Base-by-base conservation (phyloP, 2,329 filamentous ascomycete species). In the Alternaria arborescens region DNA sequence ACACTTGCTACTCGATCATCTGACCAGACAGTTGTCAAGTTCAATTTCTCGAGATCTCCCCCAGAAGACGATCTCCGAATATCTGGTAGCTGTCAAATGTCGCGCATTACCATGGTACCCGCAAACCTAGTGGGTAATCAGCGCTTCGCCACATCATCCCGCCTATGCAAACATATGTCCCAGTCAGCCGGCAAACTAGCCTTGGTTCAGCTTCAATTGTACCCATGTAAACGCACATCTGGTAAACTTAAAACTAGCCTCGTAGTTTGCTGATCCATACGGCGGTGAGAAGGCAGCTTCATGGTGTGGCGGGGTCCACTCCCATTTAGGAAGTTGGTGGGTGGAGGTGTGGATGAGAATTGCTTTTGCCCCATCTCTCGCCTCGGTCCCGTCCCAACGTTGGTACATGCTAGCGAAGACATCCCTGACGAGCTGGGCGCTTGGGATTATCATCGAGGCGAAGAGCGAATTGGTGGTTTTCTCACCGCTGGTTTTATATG, bases 361-460 rank as follows among this genome's bases (percentile, higher is more conserved):
- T 50, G 32, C 46, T 50, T 50, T 50, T 50, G 30, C 20, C n/a
- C 20, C 32, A 24, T 36, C 18, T 38, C 46, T 50, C 46, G 46
- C 46, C 46, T 50, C 46, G 46, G 46, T 50, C 46, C 46, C 46
- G 46, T 50, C 46, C 32, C 46, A 50, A 50, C 46, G 46, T 50
- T 38, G 46, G 46, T 50, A 50, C 46, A 50, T 50, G 14, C 22
- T 50, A 50, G 46, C 46, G 46, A 50, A 18, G 46, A 11, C 46
- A 50, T 50, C 30, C 46, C 24, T 34, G 46, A 22, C n/a, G n/a
- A 38, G 46, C 32, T n/a, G 20, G 32, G 20, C 32, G 20, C 5
- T 16, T 7, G 46, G 46, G 34, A 50, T 26, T 26, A 36, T 42
- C 20, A 42, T 42, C 8, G 32, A 36, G 8, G 32, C 32, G 22